Evolutionary conservation across 2,329 filamentous ascomycete species (phyloP), one percentile per base, ranked within the genome.

Genomic region (Aspergillus sojae): DNA sequence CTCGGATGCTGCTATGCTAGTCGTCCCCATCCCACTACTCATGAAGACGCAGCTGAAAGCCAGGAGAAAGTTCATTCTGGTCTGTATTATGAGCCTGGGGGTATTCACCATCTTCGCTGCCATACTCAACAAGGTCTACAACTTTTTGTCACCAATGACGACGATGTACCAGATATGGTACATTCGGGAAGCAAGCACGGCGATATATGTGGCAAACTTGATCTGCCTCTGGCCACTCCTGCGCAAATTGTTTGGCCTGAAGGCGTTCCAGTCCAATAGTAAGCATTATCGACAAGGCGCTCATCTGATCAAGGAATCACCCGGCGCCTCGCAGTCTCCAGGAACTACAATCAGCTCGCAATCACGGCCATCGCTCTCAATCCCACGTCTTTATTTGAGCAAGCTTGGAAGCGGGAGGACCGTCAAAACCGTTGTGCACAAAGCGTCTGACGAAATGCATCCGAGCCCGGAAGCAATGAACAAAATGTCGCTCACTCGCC

Each of bases 121-220:
- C n/a, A 80, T 82, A 45, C 68, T 83, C n/a, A 83, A 82, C 65
- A 82, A 82, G 65, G 81, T 80, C 62, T 81, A 79, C 71, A 79
- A 76, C 34, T 78, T 81, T 57, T 71, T 69, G 50, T 75, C 70
- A 9, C 79, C 73, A 0, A 71, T 71, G 48, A 79, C 73, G 28
- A 75, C 71, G 28, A 77, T 70, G 34, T 81, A 79, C 68, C 78
- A 76, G 57, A 74, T 76, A 26, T 82, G 80, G 80, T 81, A 81
- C 62, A 75, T 79, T 34, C 76, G 77, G 7, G 78, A 80, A 72
- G 74, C 78, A 10, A 77, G 75, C 19, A 77, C 77, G 1, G 75
- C 76, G 23, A 73, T 80, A 12, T 78, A 83, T 21, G 81, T 84
- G 2, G 81, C 82, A 26, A 84, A 84, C 52, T 68, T 84, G 4